A percentile compares a stretch with the other conserved stretches of the same genome.
These are phyloP conservation scores for Xylaria nigripes DNA, from an alignment of 495 filamentous ascomycete genomes.

Conservation along the genomic window DNA sequence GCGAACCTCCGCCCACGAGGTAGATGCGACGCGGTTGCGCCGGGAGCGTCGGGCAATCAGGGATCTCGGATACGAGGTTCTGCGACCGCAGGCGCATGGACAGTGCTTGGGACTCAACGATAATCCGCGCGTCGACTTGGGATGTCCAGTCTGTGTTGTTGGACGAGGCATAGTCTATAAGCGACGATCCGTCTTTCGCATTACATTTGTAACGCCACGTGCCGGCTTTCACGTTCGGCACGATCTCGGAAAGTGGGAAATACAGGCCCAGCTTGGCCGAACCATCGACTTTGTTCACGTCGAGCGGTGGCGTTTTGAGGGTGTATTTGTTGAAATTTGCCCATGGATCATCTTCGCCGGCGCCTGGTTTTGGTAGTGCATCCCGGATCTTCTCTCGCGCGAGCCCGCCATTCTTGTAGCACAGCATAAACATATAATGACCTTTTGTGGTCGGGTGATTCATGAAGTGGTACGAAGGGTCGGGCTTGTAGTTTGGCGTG, in stretches of 20 bases:
- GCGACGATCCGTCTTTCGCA: constrained; percentile 34
- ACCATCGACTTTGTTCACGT: constrained; percentile 44
- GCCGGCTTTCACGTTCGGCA: constrained; percentile 76
- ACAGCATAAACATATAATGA: constrained; percentile 98
- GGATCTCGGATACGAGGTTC: constrained; percentile 55
- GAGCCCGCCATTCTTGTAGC: constrained; percentile 95
- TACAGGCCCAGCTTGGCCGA: constrained; percentile 77
- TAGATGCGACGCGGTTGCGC: constrained; percentile 85
- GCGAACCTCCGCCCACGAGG: constrained; percentile 82
- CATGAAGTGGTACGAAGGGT: constrained; percentile 82
- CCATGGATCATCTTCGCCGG: constrained; percentile 51
- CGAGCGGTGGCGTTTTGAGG: constrained; percentile 56
- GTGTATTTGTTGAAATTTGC: constrained; percentile 64
- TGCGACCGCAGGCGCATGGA: constrained; percentile 78
- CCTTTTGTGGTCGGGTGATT: constrained; percentile 77
- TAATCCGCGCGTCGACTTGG: constrained; percentile 68
- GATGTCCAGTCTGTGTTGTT: constrained; percentile 25
- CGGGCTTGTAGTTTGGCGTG: constrained; percentile 79
- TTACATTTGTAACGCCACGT: constrained; percentile 75
- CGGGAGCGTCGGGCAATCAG: constrained; percentile 47
- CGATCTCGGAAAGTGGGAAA: constrained; percentile 92
- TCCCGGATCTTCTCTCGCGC: constrained; percentile 86
- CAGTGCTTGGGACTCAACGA: constrained; percentile 89
- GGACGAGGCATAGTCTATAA: constrained; percentile 30
- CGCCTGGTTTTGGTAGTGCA: constrained; percentile 37